phyloP scores from a whole-genome alignment of 1,284 basidiomycete species.

The Apiotrichum siamense region DNA sequence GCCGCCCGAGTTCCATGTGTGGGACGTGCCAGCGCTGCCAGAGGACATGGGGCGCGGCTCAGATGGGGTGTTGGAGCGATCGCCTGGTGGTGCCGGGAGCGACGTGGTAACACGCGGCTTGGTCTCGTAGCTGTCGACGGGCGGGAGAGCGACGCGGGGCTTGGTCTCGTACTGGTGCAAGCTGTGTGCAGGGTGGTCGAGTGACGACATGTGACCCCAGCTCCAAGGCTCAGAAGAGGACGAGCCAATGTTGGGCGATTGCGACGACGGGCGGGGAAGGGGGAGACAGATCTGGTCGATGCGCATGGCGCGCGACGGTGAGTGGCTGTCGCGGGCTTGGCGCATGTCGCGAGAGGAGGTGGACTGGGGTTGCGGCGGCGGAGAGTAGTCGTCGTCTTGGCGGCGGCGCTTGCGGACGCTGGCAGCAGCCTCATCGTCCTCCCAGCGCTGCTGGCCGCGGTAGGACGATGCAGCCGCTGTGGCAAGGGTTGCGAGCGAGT shows the following conservation, averaged over 20 bases:
- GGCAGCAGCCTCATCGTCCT: constrained; percentile 4
- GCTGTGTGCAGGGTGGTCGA: background rate
- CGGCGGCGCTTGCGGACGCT: constrained; percentile 9
- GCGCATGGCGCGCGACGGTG: constrained; percentile 15
- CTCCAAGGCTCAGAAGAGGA: constrained; percentile 4
- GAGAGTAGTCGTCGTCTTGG: constrained; percentile 10
- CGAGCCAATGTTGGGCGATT: background rate
- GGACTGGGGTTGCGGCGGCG: constrained; percentile 1
- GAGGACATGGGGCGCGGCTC: constrained; percentile 8
- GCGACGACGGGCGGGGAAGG: constrained; percentile 1
- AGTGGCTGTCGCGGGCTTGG: background rate
- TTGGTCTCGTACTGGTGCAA: constrained; percentile 1
- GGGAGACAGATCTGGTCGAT: constrained; percentile 15
- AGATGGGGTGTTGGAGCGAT: constrained; percentile 2
- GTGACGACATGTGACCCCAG: background rate
- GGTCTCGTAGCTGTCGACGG: constrained; percentile 2
- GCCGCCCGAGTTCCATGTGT: constrained; percentile 7
- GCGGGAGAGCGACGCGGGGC: background rate
- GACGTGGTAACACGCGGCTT: constrained; percentile 3
- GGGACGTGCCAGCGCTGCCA: constrained; percentile 2
- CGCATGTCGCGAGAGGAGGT: too few species aligned
- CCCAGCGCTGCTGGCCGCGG: constrained; percentile 8
- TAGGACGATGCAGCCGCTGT: constrained; percentile 12
- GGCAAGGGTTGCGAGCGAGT: constrained; percentile 18
- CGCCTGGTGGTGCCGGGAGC: background rate